Evolutionary conservation across 352 stramenopile species (phyloP).

Genomic region (Peronospora farinosa): DNA sequence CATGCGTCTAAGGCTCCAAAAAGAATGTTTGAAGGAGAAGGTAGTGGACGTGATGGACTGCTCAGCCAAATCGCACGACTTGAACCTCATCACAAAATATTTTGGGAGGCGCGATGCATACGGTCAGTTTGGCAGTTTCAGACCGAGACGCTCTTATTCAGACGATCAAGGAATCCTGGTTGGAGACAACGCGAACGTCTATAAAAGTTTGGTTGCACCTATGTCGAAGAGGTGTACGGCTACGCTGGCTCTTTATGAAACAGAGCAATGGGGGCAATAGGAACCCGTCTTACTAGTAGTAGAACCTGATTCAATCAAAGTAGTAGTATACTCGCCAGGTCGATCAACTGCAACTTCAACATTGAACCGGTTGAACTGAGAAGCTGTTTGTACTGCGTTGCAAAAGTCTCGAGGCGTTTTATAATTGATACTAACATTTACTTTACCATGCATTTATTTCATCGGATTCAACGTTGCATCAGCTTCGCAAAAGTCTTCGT

Average conservation of each 20-base stretch:
- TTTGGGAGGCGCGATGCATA: not conserved
- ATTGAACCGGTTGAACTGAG: not conserved
- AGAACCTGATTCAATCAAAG: not conserved
- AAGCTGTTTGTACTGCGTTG: no score
- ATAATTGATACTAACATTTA: no score
- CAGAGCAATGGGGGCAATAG: not conserved
- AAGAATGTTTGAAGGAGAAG: not conserved
- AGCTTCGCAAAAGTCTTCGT: not conserved
- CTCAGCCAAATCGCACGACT: not conserved
- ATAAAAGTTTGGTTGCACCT: not conserved
- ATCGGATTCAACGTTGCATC: not conserved
- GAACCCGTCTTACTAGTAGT: not conserved
- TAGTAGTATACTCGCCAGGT: not conserved
- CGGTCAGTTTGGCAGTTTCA: not conserved
- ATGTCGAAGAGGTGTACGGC: not conserved
- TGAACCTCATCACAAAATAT: not conserved
- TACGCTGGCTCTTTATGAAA: not conserved
- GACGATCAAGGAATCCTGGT: not conserved
- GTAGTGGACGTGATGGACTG: not conserved
- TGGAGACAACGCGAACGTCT: not conserved
- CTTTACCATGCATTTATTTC: not conserved
- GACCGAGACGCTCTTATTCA: not conserved
- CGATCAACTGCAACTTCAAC: not conserved
- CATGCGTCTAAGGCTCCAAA: no score
- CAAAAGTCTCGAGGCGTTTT: not conserved